Evolutionary conservation across 1,284 basidiomycete species (phyloP).

Genomic region (Papiliotrema flavescens): DNA sequence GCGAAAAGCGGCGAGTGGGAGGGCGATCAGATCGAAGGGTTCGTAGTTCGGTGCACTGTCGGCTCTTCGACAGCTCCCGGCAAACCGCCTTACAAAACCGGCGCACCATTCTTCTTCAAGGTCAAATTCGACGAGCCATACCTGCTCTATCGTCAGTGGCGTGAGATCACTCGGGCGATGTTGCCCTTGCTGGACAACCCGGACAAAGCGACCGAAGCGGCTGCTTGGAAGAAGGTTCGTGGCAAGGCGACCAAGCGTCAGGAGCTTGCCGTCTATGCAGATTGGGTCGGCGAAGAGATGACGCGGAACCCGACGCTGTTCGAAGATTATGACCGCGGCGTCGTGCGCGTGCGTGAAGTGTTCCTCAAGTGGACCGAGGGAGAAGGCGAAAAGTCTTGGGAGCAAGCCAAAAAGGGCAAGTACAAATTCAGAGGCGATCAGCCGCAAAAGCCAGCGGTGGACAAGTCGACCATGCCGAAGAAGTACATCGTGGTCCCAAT

Average conservation of each 20-base stretch:
- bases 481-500: constrained; percentile 85
- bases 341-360: constrained; percentile 75
- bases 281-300: constrained; percentile 58
- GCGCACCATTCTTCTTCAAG: constrained; percentile 96
- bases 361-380: constrained; percentile 69
- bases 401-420: constrained; percentile 50
- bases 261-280: constrained; percentile 49
- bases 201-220: constrained; percentile 8
- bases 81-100: constrained; percentile 65
- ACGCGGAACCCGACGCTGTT: constrained; percentile 62
- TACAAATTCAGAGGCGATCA: constrained; percentile 24
- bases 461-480: constrained; percentile 44
- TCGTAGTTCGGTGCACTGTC: constrained; percentile 83
- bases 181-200: constrained; percentile 50
- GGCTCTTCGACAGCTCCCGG: constrained; percentile 34
- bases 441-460: constrained; percentile 18
- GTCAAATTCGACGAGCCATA: constrained; percentile 99
- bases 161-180: constrained; percentile 82
- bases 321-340: constrained; percentile 62
- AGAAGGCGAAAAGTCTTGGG: constrained; percentile 53
- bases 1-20: constrained; percentile 71
- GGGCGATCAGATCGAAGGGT: constrained; percentile 87
- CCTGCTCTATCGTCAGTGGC: constrained; percentile 97
- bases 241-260: constrained; percentile 39
- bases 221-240: constrained; percentile 38